Evolutionary conservation across 1,139 yeast species (phyloP).

Genomic region (Candida frijolesensis): DNA sequence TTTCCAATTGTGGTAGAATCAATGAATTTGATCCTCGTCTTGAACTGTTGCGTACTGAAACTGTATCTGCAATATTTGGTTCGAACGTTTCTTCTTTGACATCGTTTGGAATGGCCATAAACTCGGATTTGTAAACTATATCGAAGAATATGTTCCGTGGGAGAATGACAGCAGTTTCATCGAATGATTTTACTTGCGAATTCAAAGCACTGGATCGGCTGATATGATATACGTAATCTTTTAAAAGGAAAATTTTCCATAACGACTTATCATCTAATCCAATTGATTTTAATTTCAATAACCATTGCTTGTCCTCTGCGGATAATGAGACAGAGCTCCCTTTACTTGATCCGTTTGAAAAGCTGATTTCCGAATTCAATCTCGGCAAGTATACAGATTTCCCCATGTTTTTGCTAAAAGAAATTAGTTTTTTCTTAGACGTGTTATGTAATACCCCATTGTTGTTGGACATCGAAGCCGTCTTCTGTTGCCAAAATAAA

Average conservation of each 20-base stretch:
- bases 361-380: conserved; percentile 17
- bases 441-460: conserved; percentile 6
- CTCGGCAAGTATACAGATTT: conserved; percentile 41
- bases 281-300: conserved; percentile 63
- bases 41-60: conserved; percentile 20
- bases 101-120: conserved; percentile 21
- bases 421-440: conserved; percentile 8
- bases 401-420: conserved; percentile 38
- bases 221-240: conserved; percentile 68
- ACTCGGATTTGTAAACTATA: conserved; percentile 51
- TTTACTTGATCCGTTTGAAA: conserved; percentile 18
- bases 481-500: conserved; percentile 63
- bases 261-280: conserved; percentile 74
- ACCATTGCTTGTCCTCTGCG: conserved; percentile 76
- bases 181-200: background rate
- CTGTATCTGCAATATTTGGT: conserved; percentile 16
- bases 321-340: conserved; percentile 32
- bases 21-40: conserved; percentile 25
- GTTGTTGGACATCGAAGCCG: conserved; percentile 13
- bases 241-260: conserved; percentile 77
- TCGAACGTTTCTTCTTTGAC: conserved; percentile 1
- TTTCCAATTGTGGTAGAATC: conserved; percentile 35
- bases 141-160: conserved; percentile 76
- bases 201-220: conserved; percentile 30
- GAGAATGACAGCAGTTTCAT: conserved; percentile 6